These are phyloP conservation scores for Talaromyces sp. DNA, from an alignment of 2,329 filamentous ascomycete genomes.

Conservation along the genomic window DNA sequence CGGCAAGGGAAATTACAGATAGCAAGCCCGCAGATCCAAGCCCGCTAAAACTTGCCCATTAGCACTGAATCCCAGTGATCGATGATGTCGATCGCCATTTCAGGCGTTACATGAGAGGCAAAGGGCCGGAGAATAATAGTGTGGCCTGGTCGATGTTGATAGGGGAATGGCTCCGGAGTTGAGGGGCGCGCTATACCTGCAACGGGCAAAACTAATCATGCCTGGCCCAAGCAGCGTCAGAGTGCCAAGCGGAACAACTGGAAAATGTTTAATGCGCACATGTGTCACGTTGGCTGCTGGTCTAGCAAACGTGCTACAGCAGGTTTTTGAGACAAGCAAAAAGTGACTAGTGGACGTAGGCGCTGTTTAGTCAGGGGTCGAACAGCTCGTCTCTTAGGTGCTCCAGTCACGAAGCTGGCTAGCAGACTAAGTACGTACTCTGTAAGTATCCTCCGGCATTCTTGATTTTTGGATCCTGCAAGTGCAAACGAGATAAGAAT, in stretches of 20 bases:
- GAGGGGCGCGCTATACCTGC: neutral
- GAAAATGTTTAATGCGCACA: neutral
- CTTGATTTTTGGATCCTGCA: neutral
- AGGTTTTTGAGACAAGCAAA: neutral
- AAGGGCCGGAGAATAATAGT: neutral
- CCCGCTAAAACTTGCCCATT: neutral
- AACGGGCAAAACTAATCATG: neutral
- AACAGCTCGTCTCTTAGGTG: neutral
- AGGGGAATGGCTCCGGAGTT: neutral
- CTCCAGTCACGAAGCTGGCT: neutral
- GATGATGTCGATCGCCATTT: conserved; percentile 1
- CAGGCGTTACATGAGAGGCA: neutral
- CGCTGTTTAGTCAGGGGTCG: neutral
- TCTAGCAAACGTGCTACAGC: neutral
- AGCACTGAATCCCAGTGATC: neutral
- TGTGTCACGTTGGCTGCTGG: neutral
- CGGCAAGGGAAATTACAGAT: neutral
- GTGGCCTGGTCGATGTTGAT: neutral
- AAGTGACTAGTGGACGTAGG: neutral
- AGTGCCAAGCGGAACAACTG: neutral
- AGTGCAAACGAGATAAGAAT: neutral
- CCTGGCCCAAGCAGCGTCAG: too few species aligned
- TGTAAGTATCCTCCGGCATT: neutral
- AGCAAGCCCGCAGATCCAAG: neutral
- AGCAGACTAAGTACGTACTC: neutral